Conservation (phyloP, 1,139 yeast genomes). For the Debaryomyces fabryi region DNA sequence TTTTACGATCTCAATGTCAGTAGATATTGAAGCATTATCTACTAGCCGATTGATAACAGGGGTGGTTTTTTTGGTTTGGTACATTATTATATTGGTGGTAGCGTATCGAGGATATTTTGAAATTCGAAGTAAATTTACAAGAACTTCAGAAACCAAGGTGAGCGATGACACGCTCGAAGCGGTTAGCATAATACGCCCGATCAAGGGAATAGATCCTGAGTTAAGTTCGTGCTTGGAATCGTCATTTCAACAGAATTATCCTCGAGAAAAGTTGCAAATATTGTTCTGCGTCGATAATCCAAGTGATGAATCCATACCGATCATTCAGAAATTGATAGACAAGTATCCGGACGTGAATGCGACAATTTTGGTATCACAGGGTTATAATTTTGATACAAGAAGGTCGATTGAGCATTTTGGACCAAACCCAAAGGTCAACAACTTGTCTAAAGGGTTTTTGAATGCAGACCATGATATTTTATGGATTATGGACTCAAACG, state of each 20-base stretch:
- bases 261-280: constrained; percentile 60
- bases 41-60: constrained; percentile 12
- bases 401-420: constrained; percentile 57
- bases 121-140: constrained; percentile 40
- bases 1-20: background rate
- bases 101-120: constrained; percentile 54
- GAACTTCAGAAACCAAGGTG: constrained; percentile 22
- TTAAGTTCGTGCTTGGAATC: constrained; percentile 68
- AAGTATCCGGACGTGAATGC: constrained; percentile 64
- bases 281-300: constrained; percentile 73
- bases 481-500: constrained; percentile 91
- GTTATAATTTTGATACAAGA: constrained; percentile 27
- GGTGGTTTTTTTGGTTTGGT: constrained; percentile 41
- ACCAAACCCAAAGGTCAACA: constrained; percentile 89
- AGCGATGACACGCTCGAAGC: constrained; percentile 47
- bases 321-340: constrained; percentile 51
- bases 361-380: constrained; percentile 52
- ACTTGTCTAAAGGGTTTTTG: constrained; percentile 75
- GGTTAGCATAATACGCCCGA: constrained; percentile 79
- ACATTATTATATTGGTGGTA: constrained; percentile 42
- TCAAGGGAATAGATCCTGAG: constrained; percentile 83
- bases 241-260: constrained; percentile 71
- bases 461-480: constrained; percentile 70
- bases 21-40: background rate
- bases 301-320: constrained; percentile 65